Conservation (phyloP, 805 yeast genomes). For the Candida krabiensis region DNA sequence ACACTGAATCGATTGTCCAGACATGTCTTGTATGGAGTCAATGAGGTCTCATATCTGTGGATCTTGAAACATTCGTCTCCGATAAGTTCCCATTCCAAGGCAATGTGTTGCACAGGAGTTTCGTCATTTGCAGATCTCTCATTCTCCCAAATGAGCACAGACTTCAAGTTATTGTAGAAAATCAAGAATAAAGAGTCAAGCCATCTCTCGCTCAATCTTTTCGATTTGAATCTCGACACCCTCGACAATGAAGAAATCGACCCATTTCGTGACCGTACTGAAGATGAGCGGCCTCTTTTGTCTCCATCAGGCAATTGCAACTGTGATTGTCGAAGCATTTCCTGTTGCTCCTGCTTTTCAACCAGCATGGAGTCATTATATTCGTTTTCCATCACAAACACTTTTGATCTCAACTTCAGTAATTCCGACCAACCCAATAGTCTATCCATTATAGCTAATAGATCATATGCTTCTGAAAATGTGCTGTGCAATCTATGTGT, state of each 20-base stretch:
- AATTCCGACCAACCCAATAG: constrained; percentile 82
- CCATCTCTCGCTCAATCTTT: constrained; percentile 73
- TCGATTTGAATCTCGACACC: constrained; percentile 34
- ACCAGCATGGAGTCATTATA: constrained; percentile 34
- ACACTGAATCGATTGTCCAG: constrained; percentile 60
- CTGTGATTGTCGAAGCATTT: constrained; percentile 6
- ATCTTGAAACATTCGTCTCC: constrained; percentile 56
- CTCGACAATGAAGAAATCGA: constrained; percentile 23
- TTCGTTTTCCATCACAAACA: constrained; percentile 82
- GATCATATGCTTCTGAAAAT: constrained; percentile 60
- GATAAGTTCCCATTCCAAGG: constrained; percentile 72
- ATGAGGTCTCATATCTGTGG: constrained; percentile 46
- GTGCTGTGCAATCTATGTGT: constrained; percentile 49
- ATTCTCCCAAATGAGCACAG: constrained; percentile 63
- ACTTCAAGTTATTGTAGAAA: constrained; percentile 68
- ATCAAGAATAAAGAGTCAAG: constrained; percentile 66
- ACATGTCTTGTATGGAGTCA: constrained; percentile 55
- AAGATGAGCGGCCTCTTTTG: constrained; percentile 17
- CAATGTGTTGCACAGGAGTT: constrained; percentile 47
- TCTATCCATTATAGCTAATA: constrained; percentile 67
- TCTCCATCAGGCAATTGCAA: constrained; percentile 4
- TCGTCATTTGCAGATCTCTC: constrained; percentile 26
- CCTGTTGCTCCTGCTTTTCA: constrained; percentile 17
- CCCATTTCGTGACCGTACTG: constrained; percentile 20
- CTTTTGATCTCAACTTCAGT: constrained; percentile 60